Evolutionary conservation across 2,329 filamentous ascomycete species (phyloP), one percentile per base, ranked within the genome.

Genomic region (Cladosporium sp.): DNA sequence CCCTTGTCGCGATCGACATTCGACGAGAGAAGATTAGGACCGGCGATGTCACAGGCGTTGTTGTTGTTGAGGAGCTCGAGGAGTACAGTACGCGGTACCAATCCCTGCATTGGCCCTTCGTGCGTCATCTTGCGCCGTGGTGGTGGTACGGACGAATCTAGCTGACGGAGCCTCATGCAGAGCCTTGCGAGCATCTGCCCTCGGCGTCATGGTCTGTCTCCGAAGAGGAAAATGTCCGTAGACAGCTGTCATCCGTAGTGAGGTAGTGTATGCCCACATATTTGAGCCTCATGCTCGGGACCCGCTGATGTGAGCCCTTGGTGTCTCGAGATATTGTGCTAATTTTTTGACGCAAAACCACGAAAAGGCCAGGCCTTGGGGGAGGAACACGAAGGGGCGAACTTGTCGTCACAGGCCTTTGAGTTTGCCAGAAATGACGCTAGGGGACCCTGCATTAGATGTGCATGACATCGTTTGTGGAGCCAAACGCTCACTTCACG

Each of bases 381-480:
- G 5, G 28, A 21, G 41, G 52, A 34, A 10, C 52, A 3, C 15
- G 26, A 21, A 18, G 36, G 36, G 34, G 55, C 55, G 14, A 38
- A 41, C 12, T 58, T 58, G 38, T 59, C 57, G 57, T 59, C 57
- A 59, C 57, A 30, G 5, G 57, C 4, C 26, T 41, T 11, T 14
- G 21, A 15, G 12, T 41, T 44, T n/a, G 57, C 57, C 12, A n/a
- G 15, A 18, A 30, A 28, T 36, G 34, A 24, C 34, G 57, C 57
- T 47, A 59, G 44, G 24, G 3, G 18, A 32, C 57, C 57, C 57
- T 59, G 57, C 57, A 8, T 58, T n/a, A 10, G 21, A 41, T 26
- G 55, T 47, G 57, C 34, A 59, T 59, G 57, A 59, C 57, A 59
- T 59, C 57, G 57, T 30, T 36, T 44, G 57, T 59, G 57, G 57